phyloP scores from a whole-genome alignment of 768 basidiomycete species.

The Mrakia hoshinonis region DNA sequence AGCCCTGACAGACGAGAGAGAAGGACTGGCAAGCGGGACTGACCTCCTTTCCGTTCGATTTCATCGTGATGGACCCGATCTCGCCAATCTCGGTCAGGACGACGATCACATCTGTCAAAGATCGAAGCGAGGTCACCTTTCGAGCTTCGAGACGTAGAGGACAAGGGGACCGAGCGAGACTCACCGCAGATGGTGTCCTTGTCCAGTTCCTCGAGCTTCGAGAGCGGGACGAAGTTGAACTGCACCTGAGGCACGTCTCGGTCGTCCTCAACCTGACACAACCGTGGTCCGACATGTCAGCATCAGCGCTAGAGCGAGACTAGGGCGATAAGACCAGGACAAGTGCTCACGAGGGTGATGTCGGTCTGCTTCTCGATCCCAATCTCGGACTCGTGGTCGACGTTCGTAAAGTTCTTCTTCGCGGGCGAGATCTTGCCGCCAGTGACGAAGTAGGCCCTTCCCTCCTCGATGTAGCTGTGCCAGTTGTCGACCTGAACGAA shows the following conservation, averaged over 20 bases:
- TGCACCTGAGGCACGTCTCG: conserved; percentile 67
- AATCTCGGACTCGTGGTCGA: conserved; percentile 88
- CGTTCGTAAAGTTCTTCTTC: conserved; percentile 89
- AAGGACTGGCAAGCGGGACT: not conserved
- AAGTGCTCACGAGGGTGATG: conserved; percentile 52
- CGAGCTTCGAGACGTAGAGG: not conserved
- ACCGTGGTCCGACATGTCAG: not conserved
- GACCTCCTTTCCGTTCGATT: not conserved
- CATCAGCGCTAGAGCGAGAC: not conserved
- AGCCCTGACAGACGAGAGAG: not conserved
- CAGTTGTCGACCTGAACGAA: conserved; percentile 73
- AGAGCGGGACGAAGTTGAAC: conserved; percentile 68
- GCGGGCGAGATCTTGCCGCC: conserved; percentile 86
- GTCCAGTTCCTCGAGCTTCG: conserved; percentile 52
- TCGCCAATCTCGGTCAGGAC: not conserved
- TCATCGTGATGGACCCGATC: not conserved
- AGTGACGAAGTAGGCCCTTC: conserved; percentile 84
- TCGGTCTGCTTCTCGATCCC: conserved; percentile 72
- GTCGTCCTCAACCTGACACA: conserved; percentile 56
- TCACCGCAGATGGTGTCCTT: conserved; percentile 86
- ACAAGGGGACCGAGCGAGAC: not conserved
- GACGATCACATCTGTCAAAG: not conserved
- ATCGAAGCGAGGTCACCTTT: not conserved
- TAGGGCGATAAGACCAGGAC: not conserved
- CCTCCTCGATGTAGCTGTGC: conserved; percentile 74